Evolutionary conservation across 208 protist genomes (phyloP).

Genomic region (Tritrichomonas musculus): DNA sequence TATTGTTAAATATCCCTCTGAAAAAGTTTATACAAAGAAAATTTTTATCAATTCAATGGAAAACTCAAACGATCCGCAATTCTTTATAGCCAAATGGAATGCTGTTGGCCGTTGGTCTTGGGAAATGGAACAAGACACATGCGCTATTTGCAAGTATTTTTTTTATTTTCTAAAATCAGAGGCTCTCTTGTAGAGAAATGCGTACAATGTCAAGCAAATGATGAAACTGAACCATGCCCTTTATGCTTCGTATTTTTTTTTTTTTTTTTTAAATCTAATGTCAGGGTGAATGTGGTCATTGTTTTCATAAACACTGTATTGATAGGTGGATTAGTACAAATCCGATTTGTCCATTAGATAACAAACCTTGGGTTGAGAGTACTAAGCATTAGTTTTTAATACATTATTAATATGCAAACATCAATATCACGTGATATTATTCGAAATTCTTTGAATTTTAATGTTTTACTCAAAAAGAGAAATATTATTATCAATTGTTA

Average conservation of each 20-base stretch:
- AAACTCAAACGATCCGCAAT: neutral
- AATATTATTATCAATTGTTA: too few relatives aligned
- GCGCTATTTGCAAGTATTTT: conserved; percentile 26
- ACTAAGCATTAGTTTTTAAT: too few relatives aligned
- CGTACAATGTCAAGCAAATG: conserved; percentile 26
- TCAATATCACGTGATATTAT: too few relatives aligned
- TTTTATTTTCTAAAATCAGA: too few relatives aligned
- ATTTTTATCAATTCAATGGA: neutral
- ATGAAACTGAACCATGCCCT: conserved; percentile 5
- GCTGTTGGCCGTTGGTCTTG: conserved; percentile 1
- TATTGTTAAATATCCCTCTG: too few relatives aligned
- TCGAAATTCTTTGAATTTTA: too few relatives aligned
- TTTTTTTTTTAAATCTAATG: too few relatives aligned
- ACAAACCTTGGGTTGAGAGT: neutral
- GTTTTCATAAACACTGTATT: conserved; percentile 7
- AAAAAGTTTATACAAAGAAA: too few relatives aligned
- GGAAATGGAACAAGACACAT: conserved; percentile 29
- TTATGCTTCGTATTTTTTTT: too few relatives aligned
- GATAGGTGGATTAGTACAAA: neutral
- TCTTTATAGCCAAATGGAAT: conserved; percentile 2
- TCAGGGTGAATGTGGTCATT: neutral
- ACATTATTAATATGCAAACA: too few relatives aligned
- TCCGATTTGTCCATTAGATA: neutral
- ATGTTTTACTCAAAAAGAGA: too few relatives aligned
- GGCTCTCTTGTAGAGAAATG: neutral